These are phyloP conservation scores for Cercospora beticola DNA, from an alignment of 2,329 filamentous ascomycete species.

Conservation along the genomic window DNA sequence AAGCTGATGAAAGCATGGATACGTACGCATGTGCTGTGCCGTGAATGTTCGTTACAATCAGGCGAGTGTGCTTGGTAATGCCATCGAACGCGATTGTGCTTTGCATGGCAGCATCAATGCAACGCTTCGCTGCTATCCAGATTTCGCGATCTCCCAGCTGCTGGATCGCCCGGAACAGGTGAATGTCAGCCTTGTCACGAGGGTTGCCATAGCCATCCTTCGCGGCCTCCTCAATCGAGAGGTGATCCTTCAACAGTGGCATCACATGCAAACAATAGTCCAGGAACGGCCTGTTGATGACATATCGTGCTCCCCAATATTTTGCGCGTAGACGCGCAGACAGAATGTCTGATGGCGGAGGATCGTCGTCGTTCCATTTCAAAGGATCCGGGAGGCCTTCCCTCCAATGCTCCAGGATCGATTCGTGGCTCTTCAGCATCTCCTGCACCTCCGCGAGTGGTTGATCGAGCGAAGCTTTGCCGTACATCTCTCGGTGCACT, in stretches of 20 bases:
- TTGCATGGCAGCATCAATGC: constrained; percentile 72
- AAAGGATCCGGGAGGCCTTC: constrained; percentile 52
- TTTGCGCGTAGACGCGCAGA: constrained; percentile 83
- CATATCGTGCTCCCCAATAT: constrained; percentile 88
- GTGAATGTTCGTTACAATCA: constrained; percentile 94
- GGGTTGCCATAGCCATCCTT: constrained; percentile 34
- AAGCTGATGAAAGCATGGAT: not conserved
- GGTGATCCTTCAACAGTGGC: constrained; percentile 30
- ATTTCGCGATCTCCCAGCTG: constrained; percentile 32
- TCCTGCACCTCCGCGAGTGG: constrained; percentile 28
- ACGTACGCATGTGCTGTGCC: constrained; percentile 94
- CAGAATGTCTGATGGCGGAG: constrained; percentile 73
- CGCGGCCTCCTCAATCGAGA: constrained; percentile 28
- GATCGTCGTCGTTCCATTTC: constrained; percentile 66
- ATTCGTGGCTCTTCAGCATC: constrained; percentile 37
- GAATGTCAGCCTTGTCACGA: constrained; percentile 37
- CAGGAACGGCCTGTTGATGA: constrained; percentile 80
- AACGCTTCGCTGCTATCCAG: constrained; percentile 44
- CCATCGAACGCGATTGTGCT: constrained; percentile 84
- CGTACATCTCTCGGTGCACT: constrained; percentile 58
- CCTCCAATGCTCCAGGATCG: constrained; percentile 54
- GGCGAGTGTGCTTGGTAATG: constrained; percentile 54
- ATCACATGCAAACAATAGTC: constrained; percentile 59
- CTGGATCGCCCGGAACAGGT: constrained; percentile 39
- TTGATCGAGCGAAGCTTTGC: constrained; percentile 31